A percentile compares a stretch with the other conserved stretches of the same genome.
Evolutionary conservation across 768 basidiomycete genomes (phyloP).

Genomic region (Thelephora ganbajun): DNA sequence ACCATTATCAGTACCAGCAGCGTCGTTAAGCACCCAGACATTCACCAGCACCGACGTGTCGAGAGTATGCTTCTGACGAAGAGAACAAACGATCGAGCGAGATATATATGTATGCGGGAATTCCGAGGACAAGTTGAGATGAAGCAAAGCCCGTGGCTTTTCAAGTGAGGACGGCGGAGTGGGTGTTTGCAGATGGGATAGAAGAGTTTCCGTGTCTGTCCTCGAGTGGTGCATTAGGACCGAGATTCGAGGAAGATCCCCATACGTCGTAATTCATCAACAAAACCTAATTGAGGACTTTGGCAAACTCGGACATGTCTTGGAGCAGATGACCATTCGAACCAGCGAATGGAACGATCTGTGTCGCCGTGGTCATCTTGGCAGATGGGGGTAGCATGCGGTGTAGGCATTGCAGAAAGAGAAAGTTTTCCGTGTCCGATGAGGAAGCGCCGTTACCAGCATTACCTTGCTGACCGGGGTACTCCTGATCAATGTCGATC

Average conservation of each 20-base stretch:
- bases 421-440: conserved; percentile 59
- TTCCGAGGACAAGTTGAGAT: conserved; percentile 63
- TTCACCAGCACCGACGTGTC: too few species aligned
- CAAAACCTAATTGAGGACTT: conserved; percentile 66
- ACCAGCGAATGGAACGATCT: conserved; percentile 58
- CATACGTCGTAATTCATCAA: conserved; percentile 94
- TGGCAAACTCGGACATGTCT: conserved; percentile 55
- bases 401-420: conserved; percentile 65
- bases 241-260: conserved; percentile 54
- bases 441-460: conserved; percentile 41
- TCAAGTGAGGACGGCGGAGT: conserved; percentile 59
- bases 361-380: conserved; percentile 65
- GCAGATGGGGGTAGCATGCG: conserved; percentile 43
- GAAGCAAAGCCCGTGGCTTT: conserved; percentile 67
- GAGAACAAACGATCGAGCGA: conserved; percentile 33
- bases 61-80: conserved; percentile 11
- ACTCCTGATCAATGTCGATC: conserved; percentile 95
- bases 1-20: conserved; percentile 38
- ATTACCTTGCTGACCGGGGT: conserved; percentile 58
- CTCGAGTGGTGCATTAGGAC: conserved; percentile 80
- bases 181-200: conserved; percentile 65
- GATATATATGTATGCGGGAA: conserved; percentile 80
- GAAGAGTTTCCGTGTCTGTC: conserved; percentile 72
- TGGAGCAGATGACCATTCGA: conserved; percentile 42
- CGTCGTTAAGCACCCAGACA: conserved; percentile 27